Base-by-base conservation (phyloP, 768 basidiomycete species). In the Lactarius trivialis region DNA sequence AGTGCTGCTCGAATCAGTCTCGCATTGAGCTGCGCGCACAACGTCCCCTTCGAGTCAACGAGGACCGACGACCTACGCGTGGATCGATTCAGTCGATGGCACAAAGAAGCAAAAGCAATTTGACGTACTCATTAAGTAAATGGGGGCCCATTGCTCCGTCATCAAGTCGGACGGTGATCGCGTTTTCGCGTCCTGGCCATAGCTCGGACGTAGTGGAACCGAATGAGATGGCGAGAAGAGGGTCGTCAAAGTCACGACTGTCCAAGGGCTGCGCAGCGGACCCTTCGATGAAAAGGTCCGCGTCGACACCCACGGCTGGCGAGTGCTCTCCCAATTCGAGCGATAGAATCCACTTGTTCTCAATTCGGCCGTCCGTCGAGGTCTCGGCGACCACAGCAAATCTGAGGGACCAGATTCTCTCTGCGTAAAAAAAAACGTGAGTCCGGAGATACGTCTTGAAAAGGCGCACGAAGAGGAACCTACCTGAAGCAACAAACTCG, bases 401-500 rank as follows among this genome's bases (percentile, higher is more conserved):
- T 5, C 70, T 68, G n/a, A 87, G 69, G n/a, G 72, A 67, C 83
- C 83, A 87, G 74, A 85, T 76, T 4, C 85, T 79, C 55, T 78
- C 84, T 85, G 24, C 14, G 32, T 21, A 19, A 14, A 11, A 6
- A 43, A 4, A 5, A 0, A n/a, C n/a, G 17, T 45, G 26, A 48
- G 32, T 21, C 6, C 15, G 48, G 11, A 24, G 12, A 45, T 28
- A 33, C 21, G 7, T 11, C 37, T 26, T 19, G 6, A 19, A 11
- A 49, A 30, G 17, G 28, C 19, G 33, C 9, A 15, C 28, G 39
- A 7, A 41, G n/a, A 48, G 36, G 21, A 15, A n/a, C 73, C 12
- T 57, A 79, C 81, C 79, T 72, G 77, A 73, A 2, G 88, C 86
- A 60, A 89, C 85, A 63, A 89, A 89, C 62, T 90, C 87, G 15